A percentile compares a stretch with the other conserved stretches of the same genome.
These are phyloP conservation scores for Mortierella antarctica DNA, from an alignment of 192 early-diverging fungal species.

Conservation along the genomic window DNA sequence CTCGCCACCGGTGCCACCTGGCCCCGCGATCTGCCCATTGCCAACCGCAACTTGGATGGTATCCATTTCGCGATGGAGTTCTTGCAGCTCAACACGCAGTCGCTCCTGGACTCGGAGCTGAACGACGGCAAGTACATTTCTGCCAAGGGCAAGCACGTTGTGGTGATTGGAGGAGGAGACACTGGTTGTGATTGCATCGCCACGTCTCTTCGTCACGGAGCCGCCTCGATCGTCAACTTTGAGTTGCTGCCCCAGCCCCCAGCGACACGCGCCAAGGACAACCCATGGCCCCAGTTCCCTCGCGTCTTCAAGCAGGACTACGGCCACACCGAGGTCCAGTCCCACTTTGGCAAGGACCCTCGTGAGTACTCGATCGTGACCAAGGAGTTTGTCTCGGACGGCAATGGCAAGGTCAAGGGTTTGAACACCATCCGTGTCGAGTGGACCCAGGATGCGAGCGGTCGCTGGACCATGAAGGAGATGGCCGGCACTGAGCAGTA, in stretches of 20 bases:
- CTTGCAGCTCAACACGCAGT: constrained; percentile 90
- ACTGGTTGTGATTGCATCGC: constrained; percentile 98
- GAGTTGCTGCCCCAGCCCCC: constrained; percentile 97
- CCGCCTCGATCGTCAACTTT: constrained; percentile 93
- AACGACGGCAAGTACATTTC: constrained; percentile 79
- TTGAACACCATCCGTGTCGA: constrained; percentile 96
- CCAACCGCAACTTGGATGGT: constrained; percentile 86
- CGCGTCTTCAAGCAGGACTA: constrained; percentile 97
- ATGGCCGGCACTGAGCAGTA: constrained; percentile 86
- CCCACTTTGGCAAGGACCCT: constrained; percentile 94
- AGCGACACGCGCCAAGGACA: constrained; percentile 81
- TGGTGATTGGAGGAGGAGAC: constrained; percentile 99
- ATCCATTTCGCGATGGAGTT: constrained; percentile 99
- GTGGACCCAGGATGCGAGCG: constrained; percentile 86
- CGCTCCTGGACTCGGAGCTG: constrained; percentile 83
- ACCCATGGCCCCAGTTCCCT: constrained; percentile 99
- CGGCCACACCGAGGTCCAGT: constrained; percentile 91
- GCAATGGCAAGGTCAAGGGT: constrained; percentile 83
- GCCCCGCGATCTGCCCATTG: constrained; percentile 95
- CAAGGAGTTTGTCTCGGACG: constrained; percentile 93
- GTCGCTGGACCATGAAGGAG: constrained; percentile 92
- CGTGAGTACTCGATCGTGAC: constrained; percentile 95
- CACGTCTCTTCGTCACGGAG: constrained; percentile 93
- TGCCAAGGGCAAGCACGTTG: constrained; percentile 92
- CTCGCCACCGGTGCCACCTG: constrained; percentile 96